A percentile compares a stretch with the other conserved stretches of the same genome.
Conservation (phyloP, 441 rosid species). For the Viola pubescens region DNA sequence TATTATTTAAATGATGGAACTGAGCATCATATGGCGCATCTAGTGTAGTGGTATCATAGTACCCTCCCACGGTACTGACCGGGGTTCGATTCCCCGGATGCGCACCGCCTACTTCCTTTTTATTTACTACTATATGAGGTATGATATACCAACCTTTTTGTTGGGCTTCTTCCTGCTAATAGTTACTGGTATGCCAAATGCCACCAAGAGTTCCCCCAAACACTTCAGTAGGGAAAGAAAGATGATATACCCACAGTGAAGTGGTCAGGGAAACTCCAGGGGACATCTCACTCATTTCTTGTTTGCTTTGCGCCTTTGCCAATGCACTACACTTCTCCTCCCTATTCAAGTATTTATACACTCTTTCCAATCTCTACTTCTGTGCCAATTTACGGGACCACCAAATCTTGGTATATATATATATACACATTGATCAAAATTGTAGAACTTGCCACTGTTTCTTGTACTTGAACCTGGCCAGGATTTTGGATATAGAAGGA, state of each 20-base stretch:
- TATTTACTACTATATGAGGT: background rate
- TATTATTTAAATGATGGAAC: no score
- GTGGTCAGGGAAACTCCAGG: slow-evolving; percentile 41
- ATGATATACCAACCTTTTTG: background rate
- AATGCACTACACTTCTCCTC: background rate
- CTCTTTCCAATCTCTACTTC: background rate
- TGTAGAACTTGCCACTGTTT: background rate
- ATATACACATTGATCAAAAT: background rate
- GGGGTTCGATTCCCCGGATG: slow-evolving; percentile 93
- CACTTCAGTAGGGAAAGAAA: slow-evolving; percentile 33
- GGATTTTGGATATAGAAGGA: background rate
- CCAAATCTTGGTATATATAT: background rate
- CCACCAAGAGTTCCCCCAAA: slow-evolving; percentile 48
- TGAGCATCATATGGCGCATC: slow-evolving; percentile 34
- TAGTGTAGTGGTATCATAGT: slow-evolving; percentile 96
- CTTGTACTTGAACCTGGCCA: background rate
- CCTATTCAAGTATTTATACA: background rate
- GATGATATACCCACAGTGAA: slow-evolving; percentile 27
- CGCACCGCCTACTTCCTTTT: slow-evolving; percentile 21
- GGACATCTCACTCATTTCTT: slow-evolving; percentile 15
- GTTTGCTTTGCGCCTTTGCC: background rate
- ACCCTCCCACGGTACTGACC: slow-evolving; percentile 97
- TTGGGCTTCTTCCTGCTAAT: background rate
- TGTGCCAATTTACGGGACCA: background rate
- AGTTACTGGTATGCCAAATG: slow-evolving; percentile 13